phyloP scores from a whole-genome alignment of 2,329 filamentous ascomycete genomes.

The Fusarium sp. region DNA sequence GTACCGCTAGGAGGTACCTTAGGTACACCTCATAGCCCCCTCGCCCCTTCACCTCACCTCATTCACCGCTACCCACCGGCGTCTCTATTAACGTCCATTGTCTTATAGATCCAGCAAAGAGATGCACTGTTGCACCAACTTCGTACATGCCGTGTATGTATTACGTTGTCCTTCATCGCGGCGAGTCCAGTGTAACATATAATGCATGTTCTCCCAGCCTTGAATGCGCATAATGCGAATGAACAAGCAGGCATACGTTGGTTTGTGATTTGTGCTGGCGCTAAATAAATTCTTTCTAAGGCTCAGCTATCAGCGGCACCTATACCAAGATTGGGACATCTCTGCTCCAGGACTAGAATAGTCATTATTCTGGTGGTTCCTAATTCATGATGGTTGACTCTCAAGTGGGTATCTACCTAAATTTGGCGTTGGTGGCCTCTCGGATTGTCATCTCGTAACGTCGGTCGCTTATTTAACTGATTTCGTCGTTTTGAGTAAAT shows the following conservation, averaged over 20 bases:
- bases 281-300: not conserved
- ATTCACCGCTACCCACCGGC: constrained; percentile 19
- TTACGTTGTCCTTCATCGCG: constrained; percentile 5
- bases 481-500: constrained; percentile 20
- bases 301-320: not conserved
- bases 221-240: not conserved
- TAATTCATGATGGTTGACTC: constrained; percentile 19
- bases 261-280: not conserved
- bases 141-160: constrained; percentile 33
- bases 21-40: not conserved
- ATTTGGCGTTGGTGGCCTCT: constrained; percentile 17
- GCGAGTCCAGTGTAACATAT: constrained; percentile 9
- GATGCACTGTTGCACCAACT: constrained; percentile 14
- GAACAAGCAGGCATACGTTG: not conserved
- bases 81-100: not conserved
- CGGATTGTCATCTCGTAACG: constrained; percentile 25
- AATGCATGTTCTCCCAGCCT: not conserved
- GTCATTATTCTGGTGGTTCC: constrained; percentile 13
- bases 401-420: constrained; percentile 20
- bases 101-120: not conserved
- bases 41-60: not conserved
- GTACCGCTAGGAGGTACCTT: not conserved
- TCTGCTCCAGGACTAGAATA: not conserved
- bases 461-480: constrained; percentile 30
- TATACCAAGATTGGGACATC: constrained; percentile 5